Conservation (phyloP, 352 stramenopile genomes). For the Globisporangium canariense region DNA sequence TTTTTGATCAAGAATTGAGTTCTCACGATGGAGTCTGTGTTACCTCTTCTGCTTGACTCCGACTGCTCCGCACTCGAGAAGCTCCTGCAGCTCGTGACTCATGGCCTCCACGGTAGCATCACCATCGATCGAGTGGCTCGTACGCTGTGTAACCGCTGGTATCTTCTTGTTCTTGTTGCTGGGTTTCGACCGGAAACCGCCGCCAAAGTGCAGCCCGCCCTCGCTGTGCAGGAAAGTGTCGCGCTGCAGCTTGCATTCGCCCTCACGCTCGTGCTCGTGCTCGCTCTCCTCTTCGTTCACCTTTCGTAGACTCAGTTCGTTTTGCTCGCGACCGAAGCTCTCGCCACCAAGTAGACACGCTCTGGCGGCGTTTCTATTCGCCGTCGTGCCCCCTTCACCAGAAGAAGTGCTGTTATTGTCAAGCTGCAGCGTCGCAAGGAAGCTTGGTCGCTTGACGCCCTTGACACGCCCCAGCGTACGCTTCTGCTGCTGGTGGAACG, state of each 20-base stretch:
- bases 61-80: background rate
- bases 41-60: background rate
- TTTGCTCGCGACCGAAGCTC: background rate
- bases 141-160: background rate
- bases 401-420: slow-evolving; percentile 6
- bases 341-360: background rate
- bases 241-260: slow-evolving; percentile 2
- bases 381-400: background rate
- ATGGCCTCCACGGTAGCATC: background rate
- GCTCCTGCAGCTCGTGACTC: background rate
- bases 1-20: background rate
- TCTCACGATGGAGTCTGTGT: background rate
- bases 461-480: slow-evolving; percentile 7
- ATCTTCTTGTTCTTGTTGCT: background rate
- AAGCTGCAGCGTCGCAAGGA: slow-evolving; percentile 28
- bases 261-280: background rate
- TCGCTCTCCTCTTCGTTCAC: background rate
- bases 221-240: slow-evolving; percentile 15
- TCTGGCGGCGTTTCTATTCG: background rate
- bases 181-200: slow-evolving; percentile 28
- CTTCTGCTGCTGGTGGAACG: slow-evolving; percentile 25
- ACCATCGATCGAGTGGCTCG: background rate
- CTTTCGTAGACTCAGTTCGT: slow-evolving; percentile 1
- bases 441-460: slow-evolving; percentile 23
- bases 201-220: slow-evolving; percentile 28